phyloP scores from a whole-genome alignment of 306 rosid genomes.

The Cicer pinnatifidum region DNA sequence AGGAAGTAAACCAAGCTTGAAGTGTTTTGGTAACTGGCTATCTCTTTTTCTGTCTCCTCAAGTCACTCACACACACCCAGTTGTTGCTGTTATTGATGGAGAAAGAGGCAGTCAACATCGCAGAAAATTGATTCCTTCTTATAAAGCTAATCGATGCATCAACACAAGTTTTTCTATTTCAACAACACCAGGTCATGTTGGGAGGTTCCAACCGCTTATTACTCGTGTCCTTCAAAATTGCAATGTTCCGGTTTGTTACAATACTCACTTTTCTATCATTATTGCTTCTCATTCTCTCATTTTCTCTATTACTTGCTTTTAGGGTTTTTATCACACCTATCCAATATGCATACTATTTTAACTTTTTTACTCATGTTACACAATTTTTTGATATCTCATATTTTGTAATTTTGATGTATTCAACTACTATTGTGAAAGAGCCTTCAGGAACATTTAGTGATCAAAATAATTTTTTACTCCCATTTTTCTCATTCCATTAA shows the following conservation, averaged over 20 bases:
- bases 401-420: no score
- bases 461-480: no score
- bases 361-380: no score
- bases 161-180: constrained; percentile 10
- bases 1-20: constrained; percentile 73
- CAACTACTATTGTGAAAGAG: no score
- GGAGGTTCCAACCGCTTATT: constrained; percentile 61
- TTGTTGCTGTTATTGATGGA: constrained; percentile 85
- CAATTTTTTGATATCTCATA: no score
- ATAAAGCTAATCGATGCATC: constrained; percentile 78
- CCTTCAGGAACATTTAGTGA: no score
- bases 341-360: no score
- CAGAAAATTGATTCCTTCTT: constrained; percentile 76
- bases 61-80: constrained; percentile 72
- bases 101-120: constrained; percentile 79
- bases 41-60: constrained; percentile 64
- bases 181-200: constrained; percentile 45
- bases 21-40: constrained; percentile 71
- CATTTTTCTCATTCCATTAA: no score
- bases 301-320: no score
- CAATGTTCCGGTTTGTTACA: constrained; percentile 59
- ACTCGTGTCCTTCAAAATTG: constrained; percentile 59
- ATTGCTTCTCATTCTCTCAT: no score
- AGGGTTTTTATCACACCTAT: no score
- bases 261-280: no score